phyloP scores from a whole-genome alignment of 495 filamentous ascomycete genomes.

The Talaromyces stipitatus region DNA sequence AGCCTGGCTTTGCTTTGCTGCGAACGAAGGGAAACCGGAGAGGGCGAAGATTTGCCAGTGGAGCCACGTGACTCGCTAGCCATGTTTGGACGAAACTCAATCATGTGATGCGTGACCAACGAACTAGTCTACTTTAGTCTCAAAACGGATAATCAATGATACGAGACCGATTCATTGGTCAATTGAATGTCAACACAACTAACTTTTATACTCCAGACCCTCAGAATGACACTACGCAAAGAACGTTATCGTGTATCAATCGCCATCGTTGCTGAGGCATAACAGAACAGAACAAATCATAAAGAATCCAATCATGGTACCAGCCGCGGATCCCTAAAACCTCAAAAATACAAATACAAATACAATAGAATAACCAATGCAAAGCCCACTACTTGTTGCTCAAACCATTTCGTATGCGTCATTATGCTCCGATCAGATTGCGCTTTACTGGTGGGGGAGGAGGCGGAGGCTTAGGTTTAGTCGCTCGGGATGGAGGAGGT shows the following conservation, averaged over 20 bases:
- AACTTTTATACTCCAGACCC: too few species aligned
- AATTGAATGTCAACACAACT: too few species aligned
- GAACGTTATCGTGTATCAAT: too few species aligned
- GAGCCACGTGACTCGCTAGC: constrained; percentile 15
- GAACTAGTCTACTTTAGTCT: not conserved
- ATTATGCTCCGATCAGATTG: constrained; percentile 24
- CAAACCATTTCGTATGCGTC: not conserved
- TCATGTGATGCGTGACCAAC: not conserved
- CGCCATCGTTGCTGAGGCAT: too few species aligned
- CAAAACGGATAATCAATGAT: not conserved
- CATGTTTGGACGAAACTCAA: not conserved
- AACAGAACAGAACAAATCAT: not conserved
- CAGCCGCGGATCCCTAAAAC: not conserved
- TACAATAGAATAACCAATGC: not conserved
- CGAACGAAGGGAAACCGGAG: constrained; percentile 8
- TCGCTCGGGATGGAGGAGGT: constrained; percentile 70
- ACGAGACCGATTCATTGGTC: not conserved
- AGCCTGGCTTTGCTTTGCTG: constrained; percentile 22
- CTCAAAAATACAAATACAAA: not conserved
- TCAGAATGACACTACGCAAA: too few species aligned
- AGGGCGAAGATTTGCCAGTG: constrained; percentile 27
- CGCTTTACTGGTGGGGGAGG: constrained; percentile 45
- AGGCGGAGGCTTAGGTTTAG: constrained; percentile 66
- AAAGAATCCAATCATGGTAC: not conserved
- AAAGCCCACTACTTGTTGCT: not conserved